Evolutionary conservation across 306 rosid species (phyloP).

Genomic region (Prunus kanzakura): DNA sequence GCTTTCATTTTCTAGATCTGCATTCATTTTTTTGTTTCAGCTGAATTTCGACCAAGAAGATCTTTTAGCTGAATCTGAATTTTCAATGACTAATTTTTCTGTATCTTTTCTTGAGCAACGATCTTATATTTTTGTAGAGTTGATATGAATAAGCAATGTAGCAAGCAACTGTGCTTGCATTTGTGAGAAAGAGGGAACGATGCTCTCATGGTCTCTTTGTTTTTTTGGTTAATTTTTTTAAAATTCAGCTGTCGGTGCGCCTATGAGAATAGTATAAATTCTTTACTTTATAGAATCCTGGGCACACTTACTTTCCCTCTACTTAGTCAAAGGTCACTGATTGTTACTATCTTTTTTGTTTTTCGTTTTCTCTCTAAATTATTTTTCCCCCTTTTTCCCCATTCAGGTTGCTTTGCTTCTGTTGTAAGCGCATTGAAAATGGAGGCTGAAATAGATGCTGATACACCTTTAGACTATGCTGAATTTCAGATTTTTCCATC

Average conservation of each 20-base stretch:
- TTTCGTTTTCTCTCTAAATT: not conserved
- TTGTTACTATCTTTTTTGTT: not conserved
- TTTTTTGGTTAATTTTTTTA: not conserved
- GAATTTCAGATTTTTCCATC: conserved; percentile 61
- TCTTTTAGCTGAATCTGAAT: not conserved
- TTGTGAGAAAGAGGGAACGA: not conserved
- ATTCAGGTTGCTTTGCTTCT: conserved; percentile 31
- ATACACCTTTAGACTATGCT: conserved; percentile 59
- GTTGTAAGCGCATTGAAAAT: conserved; percentile 36
- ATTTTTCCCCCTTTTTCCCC: not conserved
- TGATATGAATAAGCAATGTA: not conserved
- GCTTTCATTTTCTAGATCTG: conserved; percentile 27
- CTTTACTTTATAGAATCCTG: not conserved
- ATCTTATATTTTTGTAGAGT: not conserved
- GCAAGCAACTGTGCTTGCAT: not conserved
- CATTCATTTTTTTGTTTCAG: not conserved
- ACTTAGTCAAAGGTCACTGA: conserved; percentile 5
- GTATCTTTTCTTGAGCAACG: not conserved
- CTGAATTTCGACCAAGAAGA: not conserved
- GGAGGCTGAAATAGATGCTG: conserved; percentile 52
- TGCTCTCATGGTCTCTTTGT: not conserved
- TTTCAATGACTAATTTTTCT: not conserved
- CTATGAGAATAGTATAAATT: not conserved
- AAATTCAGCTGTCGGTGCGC: conserved; percentile 4
- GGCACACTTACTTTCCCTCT: not conserved